phyloP scores from a whole-genome alignment of 441 rosid genomes.

The Adansonia madagascariensis region DNA sequence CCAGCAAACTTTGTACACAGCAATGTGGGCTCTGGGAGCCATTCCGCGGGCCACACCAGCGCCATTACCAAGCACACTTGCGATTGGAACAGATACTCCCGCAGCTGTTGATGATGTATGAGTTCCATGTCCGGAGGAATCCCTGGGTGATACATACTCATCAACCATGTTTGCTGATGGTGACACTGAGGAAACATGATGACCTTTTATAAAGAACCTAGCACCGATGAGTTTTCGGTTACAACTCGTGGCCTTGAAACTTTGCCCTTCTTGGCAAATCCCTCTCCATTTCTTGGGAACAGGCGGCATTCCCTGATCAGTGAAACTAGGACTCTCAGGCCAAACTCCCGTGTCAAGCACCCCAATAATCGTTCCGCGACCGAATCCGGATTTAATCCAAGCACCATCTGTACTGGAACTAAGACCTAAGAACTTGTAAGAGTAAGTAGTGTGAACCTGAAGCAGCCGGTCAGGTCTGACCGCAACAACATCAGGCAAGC shows the following conservation, averaged over 20 bases:
- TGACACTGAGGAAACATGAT: slow-evolving; percentile 48
- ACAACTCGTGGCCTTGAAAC: slow-evolving; percentile 52
- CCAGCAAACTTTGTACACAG: slow-evolving; percentile 78
- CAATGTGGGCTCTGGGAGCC: slow-evolving; percentile 73
- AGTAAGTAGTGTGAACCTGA: slow-evolving; percentile 75
- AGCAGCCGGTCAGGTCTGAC: slow-evolving; percentile 71
- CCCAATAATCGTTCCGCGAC: slow-evolving; percentile 58
- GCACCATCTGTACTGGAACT: slow-evolving; percentile 40
- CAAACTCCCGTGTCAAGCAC: slow-evolving; percentile 73
- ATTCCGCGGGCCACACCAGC: slow-evolving; percentile 71
- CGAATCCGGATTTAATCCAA: slow-evolving; percentile 55
- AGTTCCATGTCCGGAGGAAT: slow-evolving; percentile 71
- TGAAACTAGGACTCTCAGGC: slow-evolving; percentile 78
- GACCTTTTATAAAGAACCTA: slow-evolving; percentile 67
- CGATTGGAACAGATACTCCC: slow-evolving; percentile 57
- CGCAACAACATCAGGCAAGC: slow-evolving; percentile 67
- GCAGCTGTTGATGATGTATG: slow-evolving; percentile 74
- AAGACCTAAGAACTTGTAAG: slow-evolving; percentile 71
- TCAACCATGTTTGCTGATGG: slow-evolving; percentile 43
- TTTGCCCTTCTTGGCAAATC: slow-evolving; percentile 62
- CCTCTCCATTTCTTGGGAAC: slow-evolving; percentile 64
- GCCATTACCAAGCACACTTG: slow-evolving; percentile 62
- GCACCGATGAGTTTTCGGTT: slow-evolving; percentile 72
- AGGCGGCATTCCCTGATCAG: slow-evolving; percentile 57
- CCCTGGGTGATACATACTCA: slow-evolving; percentile 65